Percentiles rank a stretch among this genome's conserved stretches.
These are phyloP conservation scores for Ogataea wickerhamii DNA, from an alignment of 805 yeast genomes.

Conservation along the genomic window DNA sequence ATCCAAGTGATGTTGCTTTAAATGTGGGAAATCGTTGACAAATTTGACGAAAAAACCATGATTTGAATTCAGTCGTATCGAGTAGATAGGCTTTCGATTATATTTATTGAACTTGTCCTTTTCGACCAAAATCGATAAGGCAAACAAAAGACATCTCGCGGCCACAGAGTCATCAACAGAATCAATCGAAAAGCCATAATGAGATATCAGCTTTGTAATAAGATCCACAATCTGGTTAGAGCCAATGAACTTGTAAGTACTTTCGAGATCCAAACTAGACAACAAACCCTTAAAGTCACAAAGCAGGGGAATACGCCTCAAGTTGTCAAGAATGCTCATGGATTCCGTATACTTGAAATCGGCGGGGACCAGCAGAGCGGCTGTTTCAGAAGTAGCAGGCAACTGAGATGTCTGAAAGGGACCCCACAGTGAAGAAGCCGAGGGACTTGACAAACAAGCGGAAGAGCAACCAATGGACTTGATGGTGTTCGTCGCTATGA, in stretches of 20 bases:
- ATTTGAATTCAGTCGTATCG: constrained; percentile 8
- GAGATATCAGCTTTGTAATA: constrained; percentile 7
- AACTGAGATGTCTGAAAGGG: not conserved
- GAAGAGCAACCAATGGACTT: constrained; percentile 13
- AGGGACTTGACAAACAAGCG: not conserved
- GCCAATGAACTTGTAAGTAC: constrained; percentile 15
- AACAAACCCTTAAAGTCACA: constrained; percentile 11
- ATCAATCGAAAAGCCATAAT: constrained; percentile 5
- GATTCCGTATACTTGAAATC: constrained; percentile 4
- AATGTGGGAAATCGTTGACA: constrained; percentile 11
- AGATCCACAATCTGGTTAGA: constrained; percentile 9
- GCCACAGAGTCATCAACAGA: constrained; percentile 7
- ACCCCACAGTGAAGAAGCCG: constrained; percentile 1
- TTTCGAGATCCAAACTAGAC: constrained; percentile 7
- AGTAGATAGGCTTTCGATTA: constrained; percentile 15
- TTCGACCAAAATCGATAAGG: constrained; percentile 15
- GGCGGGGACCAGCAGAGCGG: constrained; percentile 3
- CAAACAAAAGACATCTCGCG: constrained; percentile 17
- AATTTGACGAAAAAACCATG: constrained; percentile 8
- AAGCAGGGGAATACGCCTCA: constrained; percentile 10
- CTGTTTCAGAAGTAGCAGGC: not conserved
- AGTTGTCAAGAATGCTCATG: constrained; percentile 10
- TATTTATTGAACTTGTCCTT: constrained; percentile 14
- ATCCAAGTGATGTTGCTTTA: constrained; percentile 19
- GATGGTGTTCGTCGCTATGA: constrained; percentile 17